phyloP scores from a whole-genome alignment of 306 rosid genomes.

The Fagus sylvatica region DNA sequence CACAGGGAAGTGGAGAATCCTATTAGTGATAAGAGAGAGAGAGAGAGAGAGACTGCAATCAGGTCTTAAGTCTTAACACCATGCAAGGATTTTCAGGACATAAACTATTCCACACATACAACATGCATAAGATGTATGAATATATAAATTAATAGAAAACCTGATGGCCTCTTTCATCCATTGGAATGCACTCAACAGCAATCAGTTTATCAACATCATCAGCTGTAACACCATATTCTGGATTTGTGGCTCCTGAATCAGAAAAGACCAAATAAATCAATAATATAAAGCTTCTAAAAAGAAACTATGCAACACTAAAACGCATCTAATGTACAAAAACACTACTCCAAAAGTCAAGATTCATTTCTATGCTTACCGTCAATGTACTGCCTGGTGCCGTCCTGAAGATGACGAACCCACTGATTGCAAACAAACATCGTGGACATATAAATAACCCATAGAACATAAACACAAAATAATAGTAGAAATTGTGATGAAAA shows the following conservation, averaged over 20 bases:
- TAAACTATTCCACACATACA: neutral
- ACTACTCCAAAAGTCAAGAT: neutral
- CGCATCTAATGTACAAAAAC: neutral
- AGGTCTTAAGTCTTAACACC: neutral
- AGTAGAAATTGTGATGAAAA: constrained; percentile 17
- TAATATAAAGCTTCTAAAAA: constrained; percentile 6
- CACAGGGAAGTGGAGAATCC: neutral
- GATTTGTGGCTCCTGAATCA: constrained; percentile 92
- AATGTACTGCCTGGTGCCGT: constrained; percentile 91
- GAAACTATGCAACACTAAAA: constrained; percentile 6
- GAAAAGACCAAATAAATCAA: constrained; percentile 7
- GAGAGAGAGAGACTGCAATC: neutral
- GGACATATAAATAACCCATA: constrained; percentile 20
- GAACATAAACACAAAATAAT: neutral
- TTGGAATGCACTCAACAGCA: constrained; percentile 98
- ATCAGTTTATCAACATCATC: constrained; percentile 92
- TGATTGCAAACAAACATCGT: constrained; percentile 37
- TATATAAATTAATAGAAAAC: constrained; percentile 43
- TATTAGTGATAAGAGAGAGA: neutral
- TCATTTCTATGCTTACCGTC: constrained; percentile 61
- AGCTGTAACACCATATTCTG: constrained; percentile 88
- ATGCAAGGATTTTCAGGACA: neutral
- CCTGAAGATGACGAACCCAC: constrained; percentile 99
- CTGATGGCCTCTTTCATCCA: constrained; percentile 94
- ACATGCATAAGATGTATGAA: constrained; percentile 2